A percentile compares a stretch with the other conserved stretches of the same genome.
Conservation (phyloP, 176 grass and related monocot genomes). For the Juncus inflexus region DNA sequence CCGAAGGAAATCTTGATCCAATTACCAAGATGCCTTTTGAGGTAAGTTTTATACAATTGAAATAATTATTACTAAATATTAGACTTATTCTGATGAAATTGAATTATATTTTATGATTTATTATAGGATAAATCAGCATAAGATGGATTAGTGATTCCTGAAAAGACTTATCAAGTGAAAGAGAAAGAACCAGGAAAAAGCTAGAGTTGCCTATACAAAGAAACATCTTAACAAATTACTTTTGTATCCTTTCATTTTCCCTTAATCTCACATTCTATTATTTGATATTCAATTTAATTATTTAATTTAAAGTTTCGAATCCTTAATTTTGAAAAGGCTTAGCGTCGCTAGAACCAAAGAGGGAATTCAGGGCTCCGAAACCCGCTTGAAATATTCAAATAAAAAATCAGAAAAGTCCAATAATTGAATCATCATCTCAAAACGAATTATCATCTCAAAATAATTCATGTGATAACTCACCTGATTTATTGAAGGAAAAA, state of each 20-base stretch:
- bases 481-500: constrained; percentile 52
- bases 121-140: constrained; percentile 42
- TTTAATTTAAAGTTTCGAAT: constrained; percentile 22
- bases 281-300: constrained; percentile 9
- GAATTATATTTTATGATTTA: constrained; percentile 18
- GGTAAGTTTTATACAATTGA: constrained; percentile 35
- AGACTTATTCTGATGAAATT: too few relatives aligned
- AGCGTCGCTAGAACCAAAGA: constrained; percentile 85
- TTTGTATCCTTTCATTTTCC: constrained; percentile 76
- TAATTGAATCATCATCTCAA: too few relatives aligned
- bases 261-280: constrained; percentile 2
- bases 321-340: constrained; percentile 76
- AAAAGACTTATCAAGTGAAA: constrained; percentile 34
- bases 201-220: constrained; percentile 85
- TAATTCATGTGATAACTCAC: constrained; percentile 39
- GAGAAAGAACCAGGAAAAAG: constrained; percentile 40
- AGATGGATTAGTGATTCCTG: constrained; percentile 26
- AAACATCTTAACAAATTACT: constrained; percentile 95
- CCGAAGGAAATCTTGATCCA: constrained; percentile 79
- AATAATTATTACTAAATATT: too few relatives aligned
- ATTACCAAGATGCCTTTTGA: constrained; percentile 72
- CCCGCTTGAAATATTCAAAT: constrained; percentile 46
- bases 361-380: constrained; percentile 88
- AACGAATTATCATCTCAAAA: constrained; percentile 28
- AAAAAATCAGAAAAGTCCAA: constrained; percentile 25